A percentile compares a stretch with the other conserved stretches of the same genome.
Evolutionary conservation across 345 rosid genomes (phyloP).

Genomic region (Psidium friedrichsthalianum): DNA sequence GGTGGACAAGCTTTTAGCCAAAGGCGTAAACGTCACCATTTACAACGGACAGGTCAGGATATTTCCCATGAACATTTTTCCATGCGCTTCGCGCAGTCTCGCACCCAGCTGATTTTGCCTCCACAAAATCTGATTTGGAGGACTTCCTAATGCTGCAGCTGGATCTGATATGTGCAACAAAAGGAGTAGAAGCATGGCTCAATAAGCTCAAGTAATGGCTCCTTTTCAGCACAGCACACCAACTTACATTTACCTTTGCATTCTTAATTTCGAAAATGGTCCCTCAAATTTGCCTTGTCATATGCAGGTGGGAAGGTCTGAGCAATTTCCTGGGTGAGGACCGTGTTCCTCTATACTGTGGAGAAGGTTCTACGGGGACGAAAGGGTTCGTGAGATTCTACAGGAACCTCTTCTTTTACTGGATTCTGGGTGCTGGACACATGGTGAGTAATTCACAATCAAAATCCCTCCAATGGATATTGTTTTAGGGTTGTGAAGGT

Average conservation of each 20-base stretch:
- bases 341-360: constrained; percentile 20
- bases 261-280: not conserved
- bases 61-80: not conserved
- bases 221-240: not conserved
- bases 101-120: not conserved
- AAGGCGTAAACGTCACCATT: constrained; percentile 16
- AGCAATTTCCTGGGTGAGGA: constrained; percentile 2
- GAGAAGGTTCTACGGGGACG: not conserved
- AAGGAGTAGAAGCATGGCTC: constrained; percentile 36
- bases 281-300: not conserved
- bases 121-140: not conserved
- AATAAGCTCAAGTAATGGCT: constrained; percentile 20
- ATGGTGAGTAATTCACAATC: not conserved
- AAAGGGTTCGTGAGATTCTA: not conserved
- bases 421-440: not conserved
- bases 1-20: constrained; percentile 31
- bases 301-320: constrained; percentile 14
- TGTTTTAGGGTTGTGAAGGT: not conserved
- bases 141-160: constrained; percentile 3
- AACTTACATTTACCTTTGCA: not conserved
- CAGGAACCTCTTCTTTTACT: not conserved
- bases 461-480: not conserved
- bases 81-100: not conserved
- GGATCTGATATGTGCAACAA: constrained; percentile 35
- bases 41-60: constrained; percentile 27